phyloP scores from a whole-genome alignment of 176 grass and related monocot species.

The Eragrostis curvula region DNA sequence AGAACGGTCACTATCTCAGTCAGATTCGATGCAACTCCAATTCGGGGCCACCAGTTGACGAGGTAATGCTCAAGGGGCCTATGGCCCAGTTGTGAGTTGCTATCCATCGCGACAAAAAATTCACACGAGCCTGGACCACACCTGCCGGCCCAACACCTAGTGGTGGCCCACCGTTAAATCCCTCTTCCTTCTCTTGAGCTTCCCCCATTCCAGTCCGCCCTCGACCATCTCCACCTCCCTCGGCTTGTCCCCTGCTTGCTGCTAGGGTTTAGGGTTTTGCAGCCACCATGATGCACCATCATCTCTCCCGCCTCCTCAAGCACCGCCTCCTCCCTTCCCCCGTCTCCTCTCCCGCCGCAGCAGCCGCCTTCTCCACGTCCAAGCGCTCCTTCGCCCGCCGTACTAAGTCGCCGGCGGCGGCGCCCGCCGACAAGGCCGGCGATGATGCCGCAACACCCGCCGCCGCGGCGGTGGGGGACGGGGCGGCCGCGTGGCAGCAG shows the following conservation, averaged over 20 bases:
- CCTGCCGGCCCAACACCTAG: too few species aligned
- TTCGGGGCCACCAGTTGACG: too few species aligned
- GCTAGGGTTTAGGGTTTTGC: constrained; percentile 62
- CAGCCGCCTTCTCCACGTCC: constrained; percentile 46
- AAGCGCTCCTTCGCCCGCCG: constrained; percentile 32
- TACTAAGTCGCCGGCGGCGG: constrained; percentile 29
- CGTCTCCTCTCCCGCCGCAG: not conserved
- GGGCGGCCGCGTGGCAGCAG: constrained; percentile 13
- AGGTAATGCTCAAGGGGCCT: too few species aligned
- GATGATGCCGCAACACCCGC: not conserved
- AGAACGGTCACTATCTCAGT: too few species aligned
- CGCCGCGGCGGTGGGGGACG: not conserved
- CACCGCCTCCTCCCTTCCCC: constrained; percentile 25
- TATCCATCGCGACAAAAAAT: too few species aligned
- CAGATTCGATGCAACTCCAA: too few species aligned
- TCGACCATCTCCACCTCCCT: not conserved
- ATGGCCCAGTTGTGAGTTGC: too few species aligned
- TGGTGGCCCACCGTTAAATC: not conserved
- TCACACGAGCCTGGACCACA: too few species aligned
- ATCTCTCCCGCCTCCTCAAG: constrained; percentile 47
- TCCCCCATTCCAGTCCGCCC: not conserved
- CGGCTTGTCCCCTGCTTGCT: not conserved
- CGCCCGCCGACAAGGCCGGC: not conserved
- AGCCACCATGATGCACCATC: constrained; percentile 60
- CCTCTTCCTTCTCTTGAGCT: not conserved